phyloP scores from a whole-genome alignment of 768 basidiomycete species.

The Heimioporus sp. region DNA sequence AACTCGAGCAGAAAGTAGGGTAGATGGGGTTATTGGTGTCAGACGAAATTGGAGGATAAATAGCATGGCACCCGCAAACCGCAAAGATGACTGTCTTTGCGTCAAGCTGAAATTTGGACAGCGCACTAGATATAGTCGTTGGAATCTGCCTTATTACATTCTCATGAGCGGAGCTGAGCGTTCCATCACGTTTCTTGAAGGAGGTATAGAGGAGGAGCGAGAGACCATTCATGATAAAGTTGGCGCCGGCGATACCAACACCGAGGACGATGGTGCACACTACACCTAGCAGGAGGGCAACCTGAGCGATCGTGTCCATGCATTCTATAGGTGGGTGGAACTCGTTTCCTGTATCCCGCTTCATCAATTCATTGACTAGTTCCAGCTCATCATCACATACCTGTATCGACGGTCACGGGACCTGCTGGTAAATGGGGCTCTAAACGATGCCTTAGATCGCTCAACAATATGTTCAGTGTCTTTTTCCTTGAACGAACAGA shows the following conservation, averaged over 20 bases:
- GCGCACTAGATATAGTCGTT: not conserved
- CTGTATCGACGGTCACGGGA: too few species aligned
- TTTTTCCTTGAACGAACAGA: too few species aligned
- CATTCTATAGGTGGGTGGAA: too few species aligned
- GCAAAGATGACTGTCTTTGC: not conserved
- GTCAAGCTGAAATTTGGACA: not conserved
- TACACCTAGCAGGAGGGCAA: too few species aligned
- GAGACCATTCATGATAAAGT: constrained; percentile 21
- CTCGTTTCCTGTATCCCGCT: too few species aligned
- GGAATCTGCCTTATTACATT: constrained; percentile 5
- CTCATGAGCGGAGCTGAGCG: not conserved
- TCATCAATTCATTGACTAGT: too few species aligned
- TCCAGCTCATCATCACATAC: too few species aligned
- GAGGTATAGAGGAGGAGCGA: constrained; percentile 1
- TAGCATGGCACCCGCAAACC: not conserved
- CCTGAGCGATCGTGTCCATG: too few species aligned
- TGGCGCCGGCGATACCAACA: constrained; percentile 1
- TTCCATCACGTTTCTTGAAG: not conserved
- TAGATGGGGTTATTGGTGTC: not conserved
- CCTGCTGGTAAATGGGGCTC: too few species aligned
- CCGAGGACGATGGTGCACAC: constrained; percentile 13
- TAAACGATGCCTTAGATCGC: too few species aligned
- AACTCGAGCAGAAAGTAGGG: not conserved
- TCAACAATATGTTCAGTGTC: too few species aligned
- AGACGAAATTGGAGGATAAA: not conserved